Evolutionary conservation across 192 early-diverging fungal genomes (phyloP).

Genomic region (Backusella liffmaniae): DNA sequence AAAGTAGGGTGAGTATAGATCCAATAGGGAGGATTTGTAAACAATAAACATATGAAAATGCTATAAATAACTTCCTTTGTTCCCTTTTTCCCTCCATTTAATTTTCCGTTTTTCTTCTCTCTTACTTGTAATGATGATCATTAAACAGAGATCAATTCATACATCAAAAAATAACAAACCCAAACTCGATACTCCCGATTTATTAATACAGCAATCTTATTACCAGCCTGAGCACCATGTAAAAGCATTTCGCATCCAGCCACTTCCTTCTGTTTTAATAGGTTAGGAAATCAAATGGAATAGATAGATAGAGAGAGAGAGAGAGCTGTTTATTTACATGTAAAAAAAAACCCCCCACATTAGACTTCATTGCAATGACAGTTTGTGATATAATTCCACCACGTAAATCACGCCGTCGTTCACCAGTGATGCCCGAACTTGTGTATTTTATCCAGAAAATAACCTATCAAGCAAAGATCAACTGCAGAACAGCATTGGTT

Average conservation of each 20-base stretch:
- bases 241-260: neutral
- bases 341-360: neutral
- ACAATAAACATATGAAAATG: neutral
- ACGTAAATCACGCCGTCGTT: neutral
- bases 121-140: neutral
- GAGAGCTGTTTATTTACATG: neutral
- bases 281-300: neutral
- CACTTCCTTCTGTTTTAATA: constrained; percentile 12
- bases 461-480: constrained; percentile 24
- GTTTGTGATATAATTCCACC: constrained; percentile 17
- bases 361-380: constrained; percentile 22
- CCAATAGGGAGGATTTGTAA: neutral
- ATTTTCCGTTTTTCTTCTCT: neutral
- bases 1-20: constrained; percentile 1
- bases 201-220: neutral
- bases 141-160: neutral
- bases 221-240: neutral
- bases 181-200: neutral
- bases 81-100: neutral
- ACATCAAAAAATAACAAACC: neutral
- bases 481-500: constrained; percentile 15
- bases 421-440: constrained; percentile 24
- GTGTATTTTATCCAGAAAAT: constrained; percentile 35
- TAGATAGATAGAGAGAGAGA: neutral
- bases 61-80: neutral